Percentiles rank a stretch among this genome's conserved stretches.
phyloP scores from a whole-genome alignment of 2,329 filamentous ascomycete species.

The Diplodia mutila region DNA sequence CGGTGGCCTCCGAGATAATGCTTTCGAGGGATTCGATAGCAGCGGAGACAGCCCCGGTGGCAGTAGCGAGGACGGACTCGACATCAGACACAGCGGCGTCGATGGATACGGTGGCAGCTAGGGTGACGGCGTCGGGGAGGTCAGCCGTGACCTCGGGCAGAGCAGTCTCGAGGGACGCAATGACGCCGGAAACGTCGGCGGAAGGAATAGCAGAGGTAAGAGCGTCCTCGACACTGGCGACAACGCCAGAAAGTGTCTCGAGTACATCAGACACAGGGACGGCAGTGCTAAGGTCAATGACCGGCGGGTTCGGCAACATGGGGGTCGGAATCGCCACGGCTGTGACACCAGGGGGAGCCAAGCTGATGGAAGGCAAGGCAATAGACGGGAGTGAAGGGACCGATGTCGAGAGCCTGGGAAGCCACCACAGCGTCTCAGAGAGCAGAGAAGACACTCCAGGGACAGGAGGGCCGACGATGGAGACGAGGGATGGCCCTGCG shows the following conservation, averaged over 20 bases:
- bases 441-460: neutral
- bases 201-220: neutral
- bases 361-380: neutral
- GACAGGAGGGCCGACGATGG: no score
- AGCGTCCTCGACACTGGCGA: neutral
- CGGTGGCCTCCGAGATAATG: neutral
- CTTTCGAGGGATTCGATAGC: neutral
- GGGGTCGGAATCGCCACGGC: neutral
- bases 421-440: no score
- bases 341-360: neutral
- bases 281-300: neutral
- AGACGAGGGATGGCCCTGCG: no score
- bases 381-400: no score
- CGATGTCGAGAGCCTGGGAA: no score
- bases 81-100: neutral
- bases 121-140: no score
- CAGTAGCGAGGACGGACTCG: neutral
- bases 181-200: neutral
- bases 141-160: no score
- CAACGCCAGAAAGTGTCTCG: neutral
- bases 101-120: no score
- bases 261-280: neutral
- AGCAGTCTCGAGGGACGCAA: neutral
- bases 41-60: neutral
- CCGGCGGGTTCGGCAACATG: neutral